Base-by-base conservation (phyloP, 2,329 filamentous ascomycete genomes). In the Curvularia lunata region DNA sequence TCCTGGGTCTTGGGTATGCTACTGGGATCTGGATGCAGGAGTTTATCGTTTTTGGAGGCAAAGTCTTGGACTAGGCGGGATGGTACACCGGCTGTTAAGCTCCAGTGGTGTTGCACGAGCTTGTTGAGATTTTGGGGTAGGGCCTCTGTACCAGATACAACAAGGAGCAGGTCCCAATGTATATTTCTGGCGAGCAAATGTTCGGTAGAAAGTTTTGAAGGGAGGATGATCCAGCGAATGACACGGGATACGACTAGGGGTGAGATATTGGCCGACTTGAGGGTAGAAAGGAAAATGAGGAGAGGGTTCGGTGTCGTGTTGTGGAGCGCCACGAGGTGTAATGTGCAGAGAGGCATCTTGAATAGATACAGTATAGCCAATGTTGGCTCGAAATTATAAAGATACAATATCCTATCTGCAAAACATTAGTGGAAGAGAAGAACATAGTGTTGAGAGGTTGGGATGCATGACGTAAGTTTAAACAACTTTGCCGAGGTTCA, bases 191-290 rank as follows among this genome's bases (percentile, higher is more conserved):
- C 71, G 13, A 82, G 76, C 16, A 84, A 75, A 5, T 74, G 64
- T 13, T 71, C 68, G 9, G 71, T 77, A 7, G 81, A 83, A 42
- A 81, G 69, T 0, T 64, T 66, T 1, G 76, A 76, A 1, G 82
- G 81, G 18, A 78, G 76, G 54, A 84, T 80, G 43, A 84, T 82
- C 81, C 81, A 84, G 41, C 82, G 75, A 38, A 82, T 66, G 34
- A 80, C 78, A 54, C 73, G 74, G 30, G 80, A 78, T 25, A 77
- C 64, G 1, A 81, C 74, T 2, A 84, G 73, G 0, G 82, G 80
- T 23, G 73, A 72, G 25, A 77, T 27, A n/a, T 66, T 58, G 18
- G 72, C 58, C 0, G 62, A 59, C 25, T 66, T 66, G 48, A 84
- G 73, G 18, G 75, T 69, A 3, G 71, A 62, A 52, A 83, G 71